Base-by-base conservation (phyloP, 768 basidiomycete genomes). In the Cyathus striatus region DNA sequence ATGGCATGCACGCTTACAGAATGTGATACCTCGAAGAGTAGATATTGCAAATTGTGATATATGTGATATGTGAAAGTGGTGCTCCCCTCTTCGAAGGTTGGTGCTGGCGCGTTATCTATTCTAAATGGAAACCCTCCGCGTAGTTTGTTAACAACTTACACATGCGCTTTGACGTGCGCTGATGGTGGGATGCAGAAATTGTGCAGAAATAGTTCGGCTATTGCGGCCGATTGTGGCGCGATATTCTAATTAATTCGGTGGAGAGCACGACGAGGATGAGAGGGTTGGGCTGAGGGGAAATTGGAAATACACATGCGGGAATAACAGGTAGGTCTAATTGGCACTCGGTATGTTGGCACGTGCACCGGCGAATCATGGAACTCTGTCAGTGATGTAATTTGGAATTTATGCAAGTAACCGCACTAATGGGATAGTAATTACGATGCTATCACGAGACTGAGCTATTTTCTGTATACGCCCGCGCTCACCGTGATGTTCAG, bases 161-260 rank as follows among this genome's bases (percentile, higher is more conserved):
- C n/a, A n/a, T n/a, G n/a, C n/a, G n/a, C n/a, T n/a, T n/a, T n/a
- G n/a, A n/a, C n/a, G n/a, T n/a, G n/a, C n/a, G n/a, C n/a, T n/a
- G n/a, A n/a, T n/a, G n/a, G n/a, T n/a, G n/a, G n/a, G n/a, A n/a
- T n/a, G n/a, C n/a, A n/a, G n/a, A n/a, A n/a, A n/a, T n/a, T n/a
- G n/a, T n/a, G n/a, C n/a, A n/a, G n/a, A n/a, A n/a, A 42, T 43
- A 44, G 43, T 18, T 53, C 55, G 58, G 55, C 23, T 49, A 50
- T 51, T 50, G 49, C 54, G 51, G 49, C 47, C 43, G 47, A 52
- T n/a, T 37, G 21, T 40, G 30, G 40, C 32, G 46, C 13, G 30
- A 30, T 30, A 30, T 30, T 30, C 27, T 26, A n/a, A n/a, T n/a
- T n/a, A n/a, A n/a, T n/a, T n/a, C n/a, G n/a, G n/a, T n/a, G n/a